phyloP scores from a whole-genome alignment of 257 asterid genomes.

The Solanum boliviense region DNA sequence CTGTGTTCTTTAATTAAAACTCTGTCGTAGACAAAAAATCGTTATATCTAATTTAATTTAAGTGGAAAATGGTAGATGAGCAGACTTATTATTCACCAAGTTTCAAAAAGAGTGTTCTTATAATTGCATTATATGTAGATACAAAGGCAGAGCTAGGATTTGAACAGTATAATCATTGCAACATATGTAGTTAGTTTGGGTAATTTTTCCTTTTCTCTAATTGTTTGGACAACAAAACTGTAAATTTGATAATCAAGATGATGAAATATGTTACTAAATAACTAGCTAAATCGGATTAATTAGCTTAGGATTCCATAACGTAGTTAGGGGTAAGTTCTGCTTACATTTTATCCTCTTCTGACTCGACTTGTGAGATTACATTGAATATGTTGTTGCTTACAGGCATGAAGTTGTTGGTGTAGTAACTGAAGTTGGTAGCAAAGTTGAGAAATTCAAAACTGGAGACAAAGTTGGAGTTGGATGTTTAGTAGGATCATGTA shows the following conservation, averaged over 20 bases:
- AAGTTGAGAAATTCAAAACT: slow-evolving; percentile 3
- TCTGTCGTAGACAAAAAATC: neutral
- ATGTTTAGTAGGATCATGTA: slow-evolving; percentile 12
- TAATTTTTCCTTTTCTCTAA: too few species aligned
- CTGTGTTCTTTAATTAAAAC: neutral
- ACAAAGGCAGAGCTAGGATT: neutral
- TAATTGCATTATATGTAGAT: neutral
- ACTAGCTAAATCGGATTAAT: neutral
- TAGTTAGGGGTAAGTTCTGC: neutral
- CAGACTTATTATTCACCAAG: neutral
- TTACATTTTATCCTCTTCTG: neutral
- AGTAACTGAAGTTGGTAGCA: slow-evolving; percentile 12
- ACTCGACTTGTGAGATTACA: neutral
- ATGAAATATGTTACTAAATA: neutral
- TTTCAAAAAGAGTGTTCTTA: neutral
- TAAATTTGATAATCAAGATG: neutral
- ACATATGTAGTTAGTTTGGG: neutral
- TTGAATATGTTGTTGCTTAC: too few species aligned
- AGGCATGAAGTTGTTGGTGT: too few species aligned
- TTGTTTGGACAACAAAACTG: neutral
- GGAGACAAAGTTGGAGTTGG: slow-evolving; percentile 22
- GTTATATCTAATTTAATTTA: neutral
- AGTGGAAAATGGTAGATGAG: neutral
- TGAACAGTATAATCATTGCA: neutral
- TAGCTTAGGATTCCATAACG: too few species aligned